Conservation (phyloP, 2,329 filamentous ascomycete genomes). For the Corniculantispora saksenae region DNA sequence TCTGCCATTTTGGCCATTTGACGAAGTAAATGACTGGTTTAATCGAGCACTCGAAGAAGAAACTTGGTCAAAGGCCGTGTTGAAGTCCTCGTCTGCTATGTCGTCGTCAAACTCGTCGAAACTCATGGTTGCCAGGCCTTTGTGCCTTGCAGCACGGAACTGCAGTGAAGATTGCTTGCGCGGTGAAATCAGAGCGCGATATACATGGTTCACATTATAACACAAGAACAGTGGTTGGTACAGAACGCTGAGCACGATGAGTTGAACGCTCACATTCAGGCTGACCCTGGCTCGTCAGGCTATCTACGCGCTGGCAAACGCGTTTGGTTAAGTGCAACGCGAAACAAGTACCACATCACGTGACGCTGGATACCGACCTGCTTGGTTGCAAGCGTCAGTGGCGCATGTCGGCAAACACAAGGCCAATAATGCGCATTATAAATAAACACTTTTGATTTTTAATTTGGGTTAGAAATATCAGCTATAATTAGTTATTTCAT, state of each 20-base stretch:
- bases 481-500: not conserved
- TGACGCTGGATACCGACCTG: constrained; percentile 19
- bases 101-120: constrained; percentile 65
- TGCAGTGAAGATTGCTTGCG: not conserved
- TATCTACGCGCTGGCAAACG: constrained; percentile 13
- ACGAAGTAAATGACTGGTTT: constrained; percentile 13
- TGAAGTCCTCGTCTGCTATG: constrained; percentile 66
- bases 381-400: not conserved
- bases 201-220: not conserved
- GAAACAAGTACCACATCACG: constrained; percentile 34
- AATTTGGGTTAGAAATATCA: not conserved
- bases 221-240: not conserved
- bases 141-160: not conserved
- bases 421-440: not conserved
- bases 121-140: constrained; percentile 42
- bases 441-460: not conserved
- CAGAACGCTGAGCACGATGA: not conserved
- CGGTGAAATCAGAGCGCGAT: not conserved
- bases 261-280: not conserved
- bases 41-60: constrained; percentile 33
- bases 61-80: constrained; percentile 58
- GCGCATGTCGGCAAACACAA: not conserved
- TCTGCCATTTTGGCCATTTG: not conserved
- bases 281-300: not conserved
- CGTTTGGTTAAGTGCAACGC: constrained; percentile 26